phyloP scores from a whole-genome alignment of 345 rosid genomes.

The Citropsis articulata region DNA sequence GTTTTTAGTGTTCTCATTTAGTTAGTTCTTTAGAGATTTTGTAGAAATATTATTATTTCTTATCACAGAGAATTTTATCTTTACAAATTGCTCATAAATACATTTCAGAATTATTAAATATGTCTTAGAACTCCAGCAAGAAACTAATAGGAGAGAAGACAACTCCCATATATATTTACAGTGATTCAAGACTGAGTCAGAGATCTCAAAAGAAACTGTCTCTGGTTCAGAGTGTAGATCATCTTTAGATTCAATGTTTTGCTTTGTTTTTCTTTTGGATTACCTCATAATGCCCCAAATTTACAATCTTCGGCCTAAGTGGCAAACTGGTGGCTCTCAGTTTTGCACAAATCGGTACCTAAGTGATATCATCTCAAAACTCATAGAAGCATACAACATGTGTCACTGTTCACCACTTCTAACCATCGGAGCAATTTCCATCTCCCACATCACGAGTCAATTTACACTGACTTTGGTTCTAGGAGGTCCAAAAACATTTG shows the following conservation, averaged over 20 bases:
- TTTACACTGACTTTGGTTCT: constrained; percentile 16
- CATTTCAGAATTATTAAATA: too few relatives aligned
- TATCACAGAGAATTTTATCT: too few relatives aligned
- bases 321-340: background rate
- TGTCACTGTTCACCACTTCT: constrained; percentile 6
- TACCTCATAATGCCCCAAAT: background rate
- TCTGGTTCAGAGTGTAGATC: constrained; percentile 16
- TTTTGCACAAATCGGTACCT: background rate
- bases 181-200: too few relatives aligned
- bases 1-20: too few relatives aligned
- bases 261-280: background rate
- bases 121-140: too few relatives aligned
- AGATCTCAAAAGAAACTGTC: background rate
- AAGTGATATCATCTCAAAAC: background rate
- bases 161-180: too few relatives aligned
- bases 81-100: too few relatives aligned
- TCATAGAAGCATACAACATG: background rate
- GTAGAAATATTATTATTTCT: too few relatives aligned
- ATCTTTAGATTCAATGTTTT: background rate
- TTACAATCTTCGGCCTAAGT: too few relatives aligned
- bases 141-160: too few relatives aligned
- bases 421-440: constrained; percentile 32
- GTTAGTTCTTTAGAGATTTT: too few relatives aligned
- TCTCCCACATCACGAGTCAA: constrained; percentile 29
- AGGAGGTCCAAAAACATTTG: constrained; percentile 15